Conservation (phyloP, 2,329 filamentous ascomycete genomes). For the Teratosphaeria viscida region DNA sequence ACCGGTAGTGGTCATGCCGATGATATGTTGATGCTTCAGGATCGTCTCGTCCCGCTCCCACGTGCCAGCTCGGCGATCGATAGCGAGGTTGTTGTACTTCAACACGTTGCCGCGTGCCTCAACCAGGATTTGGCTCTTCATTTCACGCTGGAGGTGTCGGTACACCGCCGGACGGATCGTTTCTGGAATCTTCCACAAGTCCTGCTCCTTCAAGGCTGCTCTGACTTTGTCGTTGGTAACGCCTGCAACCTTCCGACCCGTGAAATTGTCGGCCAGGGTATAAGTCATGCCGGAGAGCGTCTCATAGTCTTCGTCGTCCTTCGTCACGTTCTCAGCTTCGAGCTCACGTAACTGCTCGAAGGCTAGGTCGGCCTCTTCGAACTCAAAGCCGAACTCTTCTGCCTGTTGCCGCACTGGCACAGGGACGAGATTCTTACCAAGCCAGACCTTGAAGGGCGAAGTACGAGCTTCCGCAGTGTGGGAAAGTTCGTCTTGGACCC, state of each 20-base stretch:
- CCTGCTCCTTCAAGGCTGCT: conserved; percentile 30
- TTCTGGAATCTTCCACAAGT: conserved; percentile 52
- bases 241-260: conserved; percentile 17
- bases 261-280: conserved; percentile 31
- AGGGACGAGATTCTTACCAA: conserved; percentile 41
- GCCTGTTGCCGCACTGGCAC: conserved; percentile 35
- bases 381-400: conserved; percentile 44
- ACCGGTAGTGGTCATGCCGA: conserved; percentile 69
- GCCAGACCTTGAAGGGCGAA: conserved; percentile 43
- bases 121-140: conserved; percentile 39
- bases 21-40: conserved; percentile 48
- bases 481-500: conserved; percentile 21
- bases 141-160: conserved; percentile 47
- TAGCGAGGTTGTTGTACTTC: conserved; percentile 41
- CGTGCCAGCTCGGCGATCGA: conserved; percentile 45
- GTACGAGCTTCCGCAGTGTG: conserved; percentile 11
- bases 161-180: conserved; percentile 55
- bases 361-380: conserved; percentile 51
- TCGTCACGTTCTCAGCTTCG: conserved; percentile 46
- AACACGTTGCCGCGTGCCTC: conserved; percentile 42
- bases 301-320: conserved; percentile 29
- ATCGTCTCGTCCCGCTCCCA: conserved; percentile 52
- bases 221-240: conserved; percentile 26
- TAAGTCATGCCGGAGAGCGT: conserved; percentile 25
- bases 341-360: conserved; percentile 51